Base-by-base conservation (phyloP, 495 filamentous ascomycete species). In the Aspergillus mulundensis region DNA sequence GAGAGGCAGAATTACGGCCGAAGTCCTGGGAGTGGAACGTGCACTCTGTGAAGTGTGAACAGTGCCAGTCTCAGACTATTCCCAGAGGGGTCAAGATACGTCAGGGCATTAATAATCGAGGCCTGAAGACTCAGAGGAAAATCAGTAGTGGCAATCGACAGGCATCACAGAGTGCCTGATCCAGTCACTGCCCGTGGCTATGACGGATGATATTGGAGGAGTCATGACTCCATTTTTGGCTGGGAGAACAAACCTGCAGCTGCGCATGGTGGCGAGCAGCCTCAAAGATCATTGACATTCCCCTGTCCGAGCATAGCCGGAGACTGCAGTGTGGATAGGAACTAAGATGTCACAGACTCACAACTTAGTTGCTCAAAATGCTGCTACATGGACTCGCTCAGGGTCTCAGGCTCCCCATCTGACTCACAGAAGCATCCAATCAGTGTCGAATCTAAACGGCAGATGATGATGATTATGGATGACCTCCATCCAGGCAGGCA, bases 391-490 rank as follows among this genome's bases (percentile, higher is more conserved):
- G 43, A 25, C 43, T 28, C 24, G 15, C 21, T 46, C 43, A 28
- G 43, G n/a, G 14, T 46, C 21, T 25, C 43, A 46, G 43, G 21
- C 43, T 46, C 24, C 25, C 30, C 56, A 48, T 59, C 50, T 59
- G 56, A 54, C 50, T 59, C 56, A 54, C 50, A 50, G 56, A 21
- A 44, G 56, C 43, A 54, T 49, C 56, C 56, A 58, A 58, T 58
- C 56, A 53, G 20, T 12, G 39, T 20, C 36, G 11, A 38, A 36
- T 48, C 25, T 25, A 42, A 40, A 28, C 41, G 20, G 10, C 30
- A 23, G 49, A 41, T 50, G 28, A 18, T 28, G 32, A 36, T 36
- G 2, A 14, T 36, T 14, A 15, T 36, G 12, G 32, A 36, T 36
- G 32, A 36, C 32, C 8, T 8, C 25, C 8, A 28, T 4, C 8